phyloP scores from a whole-genome alignment of 176 grass and related monocot species.

The Carex kokanica region DNA sequence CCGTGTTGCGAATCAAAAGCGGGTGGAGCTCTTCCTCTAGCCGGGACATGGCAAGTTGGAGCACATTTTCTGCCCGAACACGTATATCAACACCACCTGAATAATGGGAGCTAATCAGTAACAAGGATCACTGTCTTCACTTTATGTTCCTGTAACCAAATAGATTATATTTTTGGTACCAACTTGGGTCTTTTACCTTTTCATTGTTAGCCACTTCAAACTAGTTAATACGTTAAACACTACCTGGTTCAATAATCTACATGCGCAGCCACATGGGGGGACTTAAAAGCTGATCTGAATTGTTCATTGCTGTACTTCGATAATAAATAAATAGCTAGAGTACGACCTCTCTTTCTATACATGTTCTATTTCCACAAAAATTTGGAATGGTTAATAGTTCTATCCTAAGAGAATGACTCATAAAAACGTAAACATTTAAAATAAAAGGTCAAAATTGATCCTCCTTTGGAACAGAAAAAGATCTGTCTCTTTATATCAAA shows the following conservation, averaged over 20 bases:
- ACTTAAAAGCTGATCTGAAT: not conserved
- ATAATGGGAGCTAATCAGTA: not conserved
- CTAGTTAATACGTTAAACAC: not conserved
- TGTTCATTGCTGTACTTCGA: not conserved
- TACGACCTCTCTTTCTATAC: not conserved
- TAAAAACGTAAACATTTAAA: not conserved
- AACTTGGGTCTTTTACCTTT: not conserved
- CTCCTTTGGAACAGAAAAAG: not conserved
- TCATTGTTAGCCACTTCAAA: not conserved
- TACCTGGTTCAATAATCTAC: not conserved
- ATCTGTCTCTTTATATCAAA: not conserved
- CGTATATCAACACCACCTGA: constrained; percentile 17
- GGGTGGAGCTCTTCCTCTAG: constrained; percentile 88
- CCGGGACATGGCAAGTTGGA: constrained; percentile 84
- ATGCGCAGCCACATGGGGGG: not conserved
- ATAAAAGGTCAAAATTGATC: not conserved
- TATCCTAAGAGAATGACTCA: not conserved
- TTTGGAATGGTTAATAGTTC: not conserved
- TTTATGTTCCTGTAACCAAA: not conserved
- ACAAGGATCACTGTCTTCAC: not conserved
- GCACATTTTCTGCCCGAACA: constrained; percentile 36
- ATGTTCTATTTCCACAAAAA: not conserved
- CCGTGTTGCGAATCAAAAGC: constrained; percentile 65
- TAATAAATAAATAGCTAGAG: not conserved
- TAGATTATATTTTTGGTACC: not conserved